Percentiles rank a stretch among this genome's conserved stretches.
Conservation (phyloP, 2,329 filamentous ascomycete genomes). For the Ophioceras dolichostomum region DNA sequence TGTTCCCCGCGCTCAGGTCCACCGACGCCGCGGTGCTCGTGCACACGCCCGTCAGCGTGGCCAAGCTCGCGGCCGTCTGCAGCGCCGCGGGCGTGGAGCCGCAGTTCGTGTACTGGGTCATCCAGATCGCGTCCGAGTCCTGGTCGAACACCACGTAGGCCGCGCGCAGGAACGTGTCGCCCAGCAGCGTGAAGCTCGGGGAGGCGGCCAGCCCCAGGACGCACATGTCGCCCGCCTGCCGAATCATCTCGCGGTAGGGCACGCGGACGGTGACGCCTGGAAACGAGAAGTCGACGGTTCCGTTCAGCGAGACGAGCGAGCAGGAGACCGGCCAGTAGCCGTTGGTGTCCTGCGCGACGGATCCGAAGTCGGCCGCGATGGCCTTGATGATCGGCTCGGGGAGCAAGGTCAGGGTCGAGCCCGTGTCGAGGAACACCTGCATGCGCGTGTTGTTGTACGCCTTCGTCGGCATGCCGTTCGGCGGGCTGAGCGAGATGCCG, state of each 20-base stretch:
- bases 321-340: slow-evolving; percentile 37
- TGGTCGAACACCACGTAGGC: slow-evolving; percentile 44
- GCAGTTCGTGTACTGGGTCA: slow-evolving; percentile 39
- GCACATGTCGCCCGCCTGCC: slow-evolving; percentile 23
- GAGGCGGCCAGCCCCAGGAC: slow-evolving; percentile 37
- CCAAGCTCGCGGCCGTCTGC: slow-evolving; percentile 4
- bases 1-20: not conserved
- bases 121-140: slow-evolving; percentile 31
- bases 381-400: slow-evolving; percentile 40
- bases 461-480: slow-evolving; percentile 16
- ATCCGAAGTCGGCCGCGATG: slow-evolving; percentile 37
- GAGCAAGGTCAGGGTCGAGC: slow-evolving; percentile 56
- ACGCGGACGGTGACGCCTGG: slow-evolving; percentile 32
- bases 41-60: slow-evolving; percentile 7
- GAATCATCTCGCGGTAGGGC: slow-evolving; percentile 35
- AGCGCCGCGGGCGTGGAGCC: slow-evolving; percentile 29
- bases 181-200: slow-evolving; percentile 37
- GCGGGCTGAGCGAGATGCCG: slow-evolving; percentile 27
- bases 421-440: slow-evolving; percentile 58
- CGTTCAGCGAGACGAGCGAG: slow-evolving; percentile 22
- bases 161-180: slow-evolving; percentile 44
- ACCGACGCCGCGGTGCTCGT: not conserved
- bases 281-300: slow-evolving; percentile 37
- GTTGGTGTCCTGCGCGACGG: slow-evolving; percentile 20
- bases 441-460: slow-evolving; percentile 24